Percentiles rank a stretch among this genome's conserved stretches.
phyloP scores from a whole-genome alignment of 768 basidiomycete genomes.

The Hypholoma fasciculare region DNA sequence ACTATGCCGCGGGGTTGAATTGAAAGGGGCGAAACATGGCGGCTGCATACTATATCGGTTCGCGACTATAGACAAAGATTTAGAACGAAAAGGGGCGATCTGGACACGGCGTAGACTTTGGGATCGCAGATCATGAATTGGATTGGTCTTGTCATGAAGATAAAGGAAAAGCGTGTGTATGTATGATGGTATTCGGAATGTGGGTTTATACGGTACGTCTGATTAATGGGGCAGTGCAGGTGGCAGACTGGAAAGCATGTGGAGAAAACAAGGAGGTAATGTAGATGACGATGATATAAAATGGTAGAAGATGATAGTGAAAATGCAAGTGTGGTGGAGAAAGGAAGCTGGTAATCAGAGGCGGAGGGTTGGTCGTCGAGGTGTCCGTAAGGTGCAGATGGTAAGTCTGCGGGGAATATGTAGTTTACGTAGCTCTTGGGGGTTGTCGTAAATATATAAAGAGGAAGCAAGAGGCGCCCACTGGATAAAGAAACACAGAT shows the following conservation, averaged over 20 bases:
- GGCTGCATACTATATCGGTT: too few species aligned
- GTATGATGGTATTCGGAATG: conserved; percentile 9
- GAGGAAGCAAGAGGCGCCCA: conserved; percentile 14
- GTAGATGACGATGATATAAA: conserved; percentile 19
- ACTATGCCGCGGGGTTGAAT: too few species aligned
- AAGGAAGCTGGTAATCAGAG: neutral
- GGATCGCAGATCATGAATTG: too few species aligned
- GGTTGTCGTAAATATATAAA: conserved; percentile 1
- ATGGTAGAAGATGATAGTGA: conserved; percentile 12
- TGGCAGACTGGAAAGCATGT: conserved; percentile 15
- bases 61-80: neutral
- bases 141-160: too few species aligned
- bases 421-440: conserved; percentile 2
- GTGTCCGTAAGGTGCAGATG: neutral
- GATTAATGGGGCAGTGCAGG: conserved; percentile 15
- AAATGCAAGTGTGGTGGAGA: conserved; percentile 3
- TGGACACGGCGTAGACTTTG: too few species aligned
- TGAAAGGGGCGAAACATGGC: too few species aligned
- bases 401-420: neutral
- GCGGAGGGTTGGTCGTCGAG: neutral
- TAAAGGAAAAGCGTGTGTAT: neutral
- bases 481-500: conserved; percentile 5
- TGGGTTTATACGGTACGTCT: conserved; percentile 16
- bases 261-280: conserved; percentile 18
- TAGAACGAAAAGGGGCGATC: neutral